Evolutionary conservation across 1,139 yeast genomes (phyloP).

Genomic region (Suhomyces terraborum): DNA sequence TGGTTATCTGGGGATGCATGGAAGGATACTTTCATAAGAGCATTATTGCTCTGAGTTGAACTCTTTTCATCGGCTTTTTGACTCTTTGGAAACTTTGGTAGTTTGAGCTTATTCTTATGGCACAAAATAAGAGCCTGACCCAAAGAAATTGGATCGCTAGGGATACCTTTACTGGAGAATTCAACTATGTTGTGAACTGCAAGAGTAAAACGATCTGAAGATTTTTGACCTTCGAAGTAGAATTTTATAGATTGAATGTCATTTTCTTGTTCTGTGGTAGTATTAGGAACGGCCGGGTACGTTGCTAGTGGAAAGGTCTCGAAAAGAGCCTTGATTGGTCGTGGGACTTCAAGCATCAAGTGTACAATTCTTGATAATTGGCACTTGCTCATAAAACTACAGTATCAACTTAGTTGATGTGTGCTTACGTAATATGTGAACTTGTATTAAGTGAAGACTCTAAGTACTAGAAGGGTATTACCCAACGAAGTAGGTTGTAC

Average conservation of each 20-base stretch:
- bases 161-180: constrained; percentile 20
- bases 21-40: constrained; percentile 37
- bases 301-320: constrained; percentile 51
- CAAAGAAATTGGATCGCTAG: constrained; percentile 50
- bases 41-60: constrained; percentile 16
- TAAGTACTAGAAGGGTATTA: neutral
- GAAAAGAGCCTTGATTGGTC: constrained; percentile 43
- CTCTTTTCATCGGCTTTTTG: neutral
- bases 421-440: constrained; percentile 5
- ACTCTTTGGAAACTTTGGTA: constrained; percentile 26
- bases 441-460: constrained; percentile 2
- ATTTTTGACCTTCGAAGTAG: constrained; percentile 15
- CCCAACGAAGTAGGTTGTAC: neutral
- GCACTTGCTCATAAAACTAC: too few species aligned
- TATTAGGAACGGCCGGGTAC: constrained; percentile 32
- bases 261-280: constrained; percentile 21
- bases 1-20: constrained; percentile 44
- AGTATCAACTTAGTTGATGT: too few species aligned
- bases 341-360: constrained; percentile 37
- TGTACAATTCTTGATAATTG: neutral
- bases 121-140: constrained; percentile 37
- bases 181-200: constrained; percentile 44
- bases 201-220: constrained; percentile 30
- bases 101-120: constrained; percentile 33
- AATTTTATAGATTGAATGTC: constrained; percentile 17